These are phyloP conservation scores for Volvox reticuliferus DNA, from an alignment of 139 green algal species.

Conservation along the genomic window DNA sequence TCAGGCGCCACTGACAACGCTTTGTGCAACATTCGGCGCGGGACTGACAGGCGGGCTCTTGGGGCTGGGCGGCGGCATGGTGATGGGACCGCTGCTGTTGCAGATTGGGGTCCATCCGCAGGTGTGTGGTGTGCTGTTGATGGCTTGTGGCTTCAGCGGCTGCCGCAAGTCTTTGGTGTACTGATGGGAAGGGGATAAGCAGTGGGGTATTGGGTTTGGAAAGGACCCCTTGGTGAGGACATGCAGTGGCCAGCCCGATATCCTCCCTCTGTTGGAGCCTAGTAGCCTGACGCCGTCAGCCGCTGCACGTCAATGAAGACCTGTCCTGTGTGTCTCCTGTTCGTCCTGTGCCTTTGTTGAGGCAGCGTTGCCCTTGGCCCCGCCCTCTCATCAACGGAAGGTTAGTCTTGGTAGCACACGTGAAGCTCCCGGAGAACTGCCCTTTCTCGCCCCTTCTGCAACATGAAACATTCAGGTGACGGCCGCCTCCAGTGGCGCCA, in stretches of 20 bases:
- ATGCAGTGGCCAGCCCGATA: no score
- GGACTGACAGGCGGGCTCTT: conserved; percentile 56
- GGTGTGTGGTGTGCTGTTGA: conserved; percentile 16
- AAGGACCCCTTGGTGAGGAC: no score
- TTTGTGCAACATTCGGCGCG: conserved; percentile 20
- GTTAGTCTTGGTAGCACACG: no score
- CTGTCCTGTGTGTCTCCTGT: no score
- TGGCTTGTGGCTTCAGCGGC: neutral
- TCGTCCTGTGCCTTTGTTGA: no score
- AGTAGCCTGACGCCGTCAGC: no score
- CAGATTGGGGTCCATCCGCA: conserved; percentile 63
- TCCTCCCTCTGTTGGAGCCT: no score
- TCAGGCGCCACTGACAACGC: conserved; percentile 2
- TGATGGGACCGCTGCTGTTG: conserved; percentile 71
- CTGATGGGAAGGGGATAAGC: no score
- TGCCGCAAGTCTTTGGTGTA: neutral
- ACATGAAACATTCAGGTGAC: conserved; percentile 12
- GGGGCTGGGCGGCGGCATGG: conserved; percentile 76
- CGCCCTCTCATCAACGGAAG: no score
- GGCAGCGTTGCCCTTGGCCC: no score
- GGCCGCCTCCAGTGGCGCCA: conserved; percentile 59
- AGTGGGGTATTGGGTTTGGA: no score
- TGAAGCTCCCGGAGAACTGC: neutral
- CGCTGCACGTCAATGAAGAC: no score
- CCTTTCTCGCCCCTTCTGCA: neutral